phyloP scores from a whole-genome alignment of 768 basidiomycete genomes.

The Rhodosporidiobolus sp. region DNA sequence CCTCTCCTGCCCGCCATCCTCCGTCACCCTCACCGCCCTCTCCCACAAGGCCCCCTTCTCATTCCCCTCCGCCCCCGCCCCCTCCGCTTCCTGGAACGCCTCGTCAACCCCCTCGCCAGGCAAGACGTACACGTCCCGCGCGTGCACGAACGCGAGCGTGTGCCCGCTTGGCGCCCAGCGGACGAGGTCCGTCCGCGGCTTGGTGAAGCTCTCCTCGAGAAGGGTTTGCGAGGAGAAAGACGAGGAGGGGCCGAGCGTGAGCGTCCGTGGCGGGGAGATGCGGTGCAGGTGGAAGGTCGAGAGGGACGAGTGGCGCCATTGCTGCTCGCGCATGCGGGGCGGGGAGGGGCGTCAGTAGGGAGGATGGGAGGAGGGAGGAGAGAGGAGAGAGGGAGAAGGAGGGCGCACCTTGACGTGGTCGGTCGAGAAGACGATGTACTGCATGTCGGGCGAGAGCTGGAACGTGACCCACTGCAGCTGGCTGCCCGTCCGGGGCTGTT shows the following conservation, averaged over 20 bases:
- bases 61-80: background rate
- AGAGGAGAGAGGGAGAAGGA: background rate
- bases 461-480: conserved; percentile 40
- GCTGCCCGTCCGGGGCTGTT: background rate
- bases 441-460: conserved; percentile 83
- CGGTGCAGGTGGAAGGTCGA: conserved; percentile 92
- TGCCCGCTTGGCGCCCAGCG: conserved; percentile 81
- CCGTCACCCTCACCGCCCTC: conserved; percentile 66
- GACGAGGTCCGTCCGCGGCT: conserved; percentile 64
- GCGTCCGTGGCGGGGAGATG: conserved; percentile 64
- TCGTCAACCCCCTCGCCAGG: conserved; percentile 18
- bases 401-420: conserved; percentile 59
- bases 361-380: background rate
- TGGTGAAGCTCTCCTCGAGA: conserved; percentile 50
- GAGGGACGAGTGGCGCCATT: conserved; percentile 90
- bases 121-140: conserved; percentile 80
- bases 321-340: too few species aligned
- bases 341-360: background rate
- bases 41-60: background rate
- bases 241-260: conserved; percentile 57
- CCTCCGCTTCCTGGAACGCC: background rate
- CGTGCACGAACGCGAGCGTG: conserved; percentile 77
- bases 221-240: conserved; percentile 48
- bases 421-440: conserved; percentile 77
- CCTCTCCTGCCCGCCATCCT: conserved; percentile 71